Evolutionary conservation across 139 green algal species (phyloP).

Genomic region (Chlamydomonas eustigma): DNA sequence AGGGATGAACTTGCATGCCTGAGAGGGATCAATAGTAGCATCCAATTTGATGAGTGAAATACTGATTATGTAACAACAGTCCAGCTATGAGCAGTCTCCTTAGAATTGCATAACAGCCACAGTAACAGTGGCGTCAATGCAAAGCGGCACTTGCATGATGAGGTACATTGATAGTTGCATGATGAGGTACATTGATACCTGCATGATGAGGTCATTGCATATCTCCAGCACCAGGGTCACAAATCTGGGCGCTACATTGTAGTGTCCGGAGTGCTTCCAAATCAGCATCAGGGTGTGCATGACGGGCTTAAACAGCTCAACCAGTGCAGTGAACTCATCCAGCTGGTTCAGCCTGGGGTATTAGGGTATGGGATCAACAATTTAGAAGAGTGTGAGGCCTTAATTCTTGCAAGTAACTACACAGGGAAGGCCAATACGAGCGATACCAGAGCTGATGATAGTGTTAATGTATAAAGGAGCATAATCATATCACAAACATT

Average conservation of each 20-base stretch:
- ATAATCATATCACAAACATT: too few species aligned
- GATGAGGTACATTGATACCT: constrained; percentile 39
- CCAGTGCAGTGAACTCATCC: constrained; percentile 74
- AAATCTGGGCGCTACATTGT: constrained; percentile 72
- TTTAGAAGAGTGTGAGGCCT: too few species aligned
- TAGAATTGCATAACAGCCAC: not conserved
- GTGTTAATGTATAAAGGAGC: too few species aligned
- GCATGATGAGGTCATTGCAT: constrained; percentile 87
- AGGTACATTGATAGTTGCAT: not conserved
- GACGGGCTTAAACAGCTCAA: constrained; percentile 78
- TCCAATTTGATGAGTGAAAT: too few species aligned
- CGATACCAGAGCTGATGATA: too few species aligned
- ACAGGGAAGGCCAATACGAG: too few species aligned
- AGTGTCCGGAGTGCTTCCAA: constrained; percentile 82
- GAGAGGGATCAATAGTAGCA: constrained; percentile 13
- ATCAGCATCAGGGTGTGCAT: constrained; percentile 87
- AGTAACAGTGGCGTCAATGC: not conserved
- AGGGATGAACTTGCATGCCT: constrained; percentile 70
- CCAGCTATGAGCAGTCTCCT: not conserved
- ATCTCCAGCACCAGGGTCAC: constrained; percentile 82
- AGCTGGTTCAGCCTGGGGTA: constrained; percentile 67
- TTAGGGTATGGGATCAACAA: too few species aligned
- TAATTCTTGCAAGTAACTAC: too few species aligned
- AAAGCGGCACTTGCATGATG: not conserved
- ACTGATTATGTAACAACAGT: too few species aligned